Evolutionary conservation across 2,329 filamentous ascomycete species (phyloP), one percentile per base, ranked within the genome.

Genomic region (Fusarium chaquense): DNA sequence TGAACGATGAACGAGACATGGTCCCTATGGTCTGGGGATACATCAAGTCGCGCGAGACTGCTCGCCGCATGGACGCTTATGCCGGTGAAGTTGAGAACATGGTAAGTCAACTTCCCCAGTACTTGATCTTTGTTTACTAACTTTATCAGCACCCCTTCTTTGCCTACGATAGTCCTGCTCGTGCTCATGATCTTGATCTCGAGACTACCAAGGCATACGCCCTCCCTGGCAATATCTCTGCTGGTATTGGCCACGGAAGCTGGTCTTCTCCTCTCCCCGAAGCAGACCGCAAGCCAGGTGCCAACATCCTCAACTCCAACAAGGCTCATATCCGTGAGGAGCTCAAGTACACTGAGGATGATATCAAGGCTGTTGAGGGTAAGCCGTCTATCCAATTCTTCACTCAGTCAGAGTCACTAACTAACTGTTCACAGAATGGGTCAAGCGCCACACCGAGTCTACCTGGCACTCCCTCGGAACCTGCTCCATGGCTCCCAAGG

Each of bases 1-100:
- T 94, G 91, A 94, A 93, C 74, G 92, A 94, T 80, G 90, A 93
- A 80, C 86, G 92, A 26, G 92, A 94, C 75, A 94, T 94, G 91
- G 91, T 89, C 1, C 91, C 92, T 11, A 93, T 92, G 89, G 91
- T 94, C 8, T 94, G 92, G 91, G 90, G 90, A 6, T 94, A 94
- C 80, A 92, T 93, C 83, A 93, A 93, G 81, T 92, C 90, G 3
- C 90, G 91, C 60, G 91, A 93, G 84, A 94, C 91, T 5, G 92
- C 92, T 3, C 86, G 92, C 5, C 88, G 91, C 68, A 93, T 93
- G 91, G 86, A 90, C 28, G 89, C 91, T 1, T 94, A 93, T 69
- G 91, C 91, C 2, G 92, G 92, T 64, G 92, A 94, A 77, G 91
- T 92, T 8, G 80, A 86, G 71, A 80, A 78, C 52, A 88, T 88